phyloP scores from a whole-genome alignment of 768 basidiomycete species.

The Phlebiopsis gigantea region DNA sequence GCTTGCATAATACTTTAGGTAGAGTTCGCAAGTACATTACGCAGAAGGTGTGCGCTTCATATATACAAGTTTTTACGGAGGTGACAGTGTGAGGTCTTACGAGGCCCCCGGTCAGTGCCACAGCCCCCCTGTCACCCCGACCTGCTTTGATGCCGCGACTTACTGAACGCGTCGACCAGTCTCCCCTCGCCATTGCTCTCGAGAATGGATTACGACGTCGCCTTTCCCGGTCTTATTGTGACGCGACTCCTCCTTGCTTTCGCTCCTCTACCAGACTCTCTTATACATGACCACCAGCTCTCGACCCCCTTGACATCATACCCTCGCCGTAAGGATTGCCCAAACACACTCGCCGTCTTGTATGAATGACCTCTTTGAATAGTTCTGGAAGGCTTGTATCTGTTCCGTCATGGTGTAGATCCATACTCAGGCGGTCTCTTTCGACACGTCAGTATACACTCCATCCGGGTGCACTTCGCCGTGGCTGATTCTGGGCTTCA shows the following conservation, averaged over 20 bases:
- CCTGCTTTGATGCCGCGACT: too few relatives aligned
- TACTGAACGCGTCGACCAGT: too few relatives aligned
- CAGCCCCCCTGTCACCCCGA: too few relatives aligned
- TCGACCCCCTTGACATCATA: constrained; percentile 80
- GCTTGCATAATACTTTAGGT: too few relatives aligned
- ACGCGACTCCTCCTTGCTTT: constrained; percentile 49
- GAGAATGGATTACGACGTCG: constrained; percentile 18
- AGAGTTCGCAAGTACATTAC: too few relatives aligned
- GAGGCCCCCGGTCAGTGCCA: too few relatives aligned
- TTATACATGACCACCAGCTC: constrained; percentile 71
- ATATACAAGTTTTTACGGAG: too few relatives aligned
- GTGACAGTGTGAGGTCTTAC: too few relatives aligned
- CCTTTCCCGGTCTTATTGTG: constrained; percentile 39
- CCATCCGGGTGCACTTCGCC: background rate
- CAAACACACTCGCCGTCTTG: too few relatives aligned
- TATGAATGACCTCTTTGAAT: background rate
- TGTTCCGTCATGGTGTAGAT: constrained; percentile 70
- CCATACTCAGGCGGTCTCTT: constrained; percentile 87
- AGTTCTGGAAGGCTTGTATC: constrained; percentile 91
- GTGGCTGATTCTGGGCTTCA: constrained; percentile 25
- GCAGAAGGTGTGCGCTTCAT: too few relatives aligned
- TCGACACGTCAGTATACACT: constrained; percentile 61
- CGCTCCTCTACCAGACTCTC: constrained; percentile 40
- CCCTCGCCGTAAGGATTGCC: constrained; percentile 60
- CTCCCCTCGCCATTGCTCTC: too few relatives aligned